Base-by-base conservation (phyloP, 176 grass and related monocot species). In the Thinopyrum elongatum region DNA sequence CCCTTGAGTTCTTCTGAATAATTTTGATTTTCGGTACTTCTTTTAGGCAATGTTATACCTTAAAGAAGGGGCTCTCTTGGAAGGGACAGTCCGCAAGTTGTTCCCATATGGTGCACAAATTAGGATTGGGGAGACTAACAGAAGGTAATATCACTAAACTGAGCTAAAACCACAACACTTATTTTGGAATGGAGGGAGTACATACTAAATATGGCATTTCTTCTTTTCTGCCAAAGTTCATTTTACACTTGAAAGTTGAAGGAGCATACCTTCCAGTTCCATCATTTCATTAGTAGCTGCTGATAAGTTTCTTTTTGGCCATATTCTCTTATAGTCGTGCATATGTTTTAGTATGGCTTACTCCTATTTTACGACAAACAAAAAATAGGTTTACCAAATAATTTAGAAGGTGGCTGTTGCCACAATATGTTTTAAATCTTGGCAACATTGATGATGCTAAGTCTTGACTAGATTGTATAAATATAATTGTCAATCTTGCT, bases 61-160 rank as follows among this genome's bases (percentile, higher is more conserved):
- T 81, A 93, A 81, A 83, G 91, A 95, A 87, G 95, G 93, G 57
- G 87, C 86, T 81, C 90, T 98, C 83, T 87, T 95, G 83, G 85
- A 90, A 94, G 95, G 95, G 23, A 93, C 90, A 15, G 87, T 98
- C 64, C 66, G 88, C 59, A 95, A 88, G 75, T 85, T 95, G 67
- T 88, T 95, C 88, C 63, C 95, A 77, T 98, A 90, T 79, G 89
- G 93, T 90, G 95, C 91, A 76, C 93, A 95, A 72, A 90, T 93
- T 80, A 92, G 62, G 57, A 93, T 98, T 70, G 91, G 93, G 8
- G 82, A 90, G 51, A 95, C 93, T 77, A 92, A 98, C 44, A 92
- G 91, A 92, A 82, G 86, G 95, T 93, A 93, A 70, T n/a, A 51
- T 90, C 53, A 39, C 34, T 80, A 57, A 53, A 42, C 7, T 88